Conservation (phyloP, 1,284 basidiomycete genomes). For the Hemileia vastatrix region DNA sequence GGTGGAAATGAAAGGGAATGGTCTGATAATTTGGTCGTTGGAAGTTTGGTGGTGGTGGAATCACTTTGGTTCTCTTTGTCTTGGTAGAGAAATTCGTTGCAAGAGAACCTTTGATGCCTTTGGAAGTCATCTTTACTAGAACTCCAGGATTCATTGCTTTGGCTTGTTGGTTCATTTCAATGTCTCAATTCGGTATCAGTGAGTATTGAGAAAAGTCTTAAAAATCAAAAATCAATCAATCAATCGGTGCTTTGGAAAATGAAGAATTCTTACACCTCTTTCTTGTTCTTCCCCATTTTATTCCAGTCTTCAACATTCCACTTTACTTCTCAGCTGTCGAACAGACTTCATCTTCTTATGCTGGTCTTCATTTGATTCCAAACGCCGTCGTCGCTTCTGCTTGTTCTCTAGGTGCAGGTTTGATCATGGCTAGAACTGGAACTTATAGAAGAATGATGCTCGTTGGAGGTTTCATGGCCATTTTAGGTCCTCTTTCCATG, state of each 20-base stretch:
- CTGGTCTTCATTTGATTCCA: constrained; percentile 45
- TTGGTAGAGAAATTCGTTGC: constrained; percentile 49
- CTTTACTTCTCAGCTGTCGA: constrained; percentile 45
- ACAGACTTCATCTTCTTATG: constrained; percentile 40
- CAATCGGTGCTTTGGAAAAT: too few species aligned
- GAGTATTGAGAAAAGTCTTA: too few species aligned
- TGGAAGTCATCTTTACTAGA: constrained; percentile 43
- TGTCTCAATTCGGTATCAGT: constrained; percentile 45
- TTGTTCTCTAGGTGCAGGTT: constrained; percentile 44
- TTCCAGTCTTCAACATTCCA: constrained; percentile 41
- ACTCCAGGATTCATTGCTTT: constrained; percentile 45
- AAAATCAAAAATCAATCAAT: too few species aligned
- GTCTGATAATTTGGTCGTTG: constrained; percentile 34
- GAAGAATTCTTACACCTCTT: background rate
- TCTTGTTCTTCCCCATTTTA: background rate
- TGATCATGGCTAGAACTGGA: constrained; percentile 46
- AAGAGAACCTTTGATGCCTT: constrained; percentile 44
- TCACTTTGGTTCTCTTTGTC: constrained; percentile 47
- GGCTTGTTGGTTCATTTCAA: constrained; percentile 45
- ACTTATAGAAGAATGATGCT: constrained; percentile 43
- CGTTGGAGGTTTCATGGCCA: constrained; percentile 35
- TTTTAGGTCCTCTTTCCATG: constrained; percentile 45
- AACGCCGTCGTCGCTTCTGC: constrained; percentile 44
- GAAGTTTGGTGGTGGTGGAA: constrained; percentile 31
- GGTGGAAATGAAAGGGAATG: constrained; percentile 41